A percentile compares a stretch with the other conserved stretches of the same genome.
phyloP scores from a whole-genome alignment of 23 red algal species.

The Gracilariopsis chorda region DNA sequence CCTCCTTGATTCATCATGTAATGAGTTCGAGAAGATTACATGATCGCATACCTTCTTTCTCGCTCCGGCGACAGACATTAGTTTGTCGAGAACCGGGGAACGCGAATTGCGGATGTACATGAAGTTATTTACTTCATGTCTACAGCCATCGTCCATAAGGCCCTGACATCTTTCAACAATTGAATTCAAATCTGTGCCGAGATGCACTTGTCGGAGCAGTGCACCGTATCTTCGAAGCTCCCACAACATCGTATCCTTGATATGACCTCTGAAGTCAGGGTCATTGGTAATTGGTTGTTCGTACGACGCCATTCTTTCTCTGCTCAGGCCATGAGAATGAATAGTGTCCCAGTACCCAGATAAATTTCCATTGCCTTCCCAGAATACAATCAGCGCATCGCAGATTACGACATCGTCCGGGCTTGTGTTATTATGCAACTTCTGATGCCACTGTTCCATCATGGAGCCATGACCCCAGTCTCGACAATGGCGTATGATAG shows the following conservation, averaged over 20 bases:
- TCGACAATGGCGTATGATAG: slow-evolving; percentile 74
- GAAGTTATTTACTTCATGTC: slow-evolving; percentile 63
- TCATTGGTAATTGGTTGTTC: slow-evolving; percentile 81
- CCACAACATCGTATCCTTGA: slow-evolving; percentile 74
- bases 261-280: slow-evolving; percentile 69
- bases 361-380: slow-evolving; percentile 60
- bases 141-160: slow-evolving; percentile 31
- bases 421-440: slow-evolving; percentile 91
- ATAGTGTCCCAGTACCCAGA: slow-evolving; percentile 76
- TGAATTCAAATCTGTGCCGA: slow-evolving; percentile 85
- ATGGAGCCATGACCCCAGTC: slow-evolving; percentile 83
- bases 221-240: slow-evolving; percentile 67
- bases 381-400: slow-evolving; percentile 75
- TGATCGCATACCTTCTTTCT: slow-evolving; percentile 45
- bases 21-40: slow-evolving; percentile 38
- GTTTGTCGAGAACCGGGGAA: slow-evolving; percentile 41
- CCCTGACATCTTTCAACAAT: slow-evolving; percentile 75
- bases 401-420: slow-evolving; percentile 94
- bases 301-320: slow-evolving; percentile 88
- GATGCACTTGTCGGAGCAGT: slow-evolving; percentile 80
- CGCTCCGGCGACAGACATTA: slow-evolving; percentile 46
- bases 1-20: slow-evolving; percentile 50
- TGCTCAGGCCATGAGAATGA: slow-evolving; percentile 56
- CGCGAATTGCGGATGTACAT: slow-evolving; percentile 41
- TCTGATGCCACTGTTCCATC: slow-evolving; percentile 99